Conservation (phyloP, 176 grass and related monocot genomes). For the Carex kokanica region DNA sequence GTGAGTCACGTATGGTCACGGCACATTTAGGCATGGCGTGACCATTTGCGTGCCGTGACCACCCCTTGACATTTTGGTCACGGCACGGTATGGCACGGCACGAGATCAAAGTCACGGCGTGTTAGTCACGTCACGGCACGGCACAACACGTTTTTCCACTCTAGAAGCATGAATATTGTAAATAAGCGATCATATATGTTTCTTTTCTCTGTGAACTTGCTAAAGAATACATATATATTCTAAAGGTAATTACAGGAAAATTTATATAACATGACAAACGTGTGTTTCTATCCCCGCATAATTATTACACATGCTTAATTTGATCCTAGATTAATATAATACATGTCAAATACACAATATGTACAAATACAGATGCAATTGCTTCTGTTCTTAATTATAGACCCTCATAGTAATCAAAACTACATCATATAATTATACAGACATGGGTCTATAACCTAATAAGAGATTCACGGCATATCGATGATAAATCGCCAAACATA, state of each 20-base stretch:
- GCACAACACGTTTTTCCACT: no score
- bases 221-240: background rate
- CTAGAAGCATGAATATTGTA: background rate
- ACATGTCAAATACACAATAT: background rate
- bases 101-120: no score
- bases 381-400: background rate
- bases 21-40: no score
- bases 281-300: background rate
- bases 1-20: no score
- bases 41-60: no score
- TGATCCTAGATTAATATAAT: background rate
- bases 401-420: background rate
- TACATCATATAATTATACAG: background rate
- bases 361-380: background rate
- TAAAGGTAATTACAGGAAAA: background rate
- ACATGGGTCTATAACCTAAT: background rate
- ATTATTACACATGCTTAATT: background rate
- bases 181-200: background rate
- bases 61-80: no score
- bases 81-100: no score
- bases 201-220: background rate
- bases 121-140: no score
- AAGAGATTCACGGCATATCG: slow-evolving; percentile 9
- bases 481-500: slow-evolving; percentile 13
- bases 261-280: background rate